Conservation (phyloP, 305 asterid species). For the Fraxinus sp. region DNA sequence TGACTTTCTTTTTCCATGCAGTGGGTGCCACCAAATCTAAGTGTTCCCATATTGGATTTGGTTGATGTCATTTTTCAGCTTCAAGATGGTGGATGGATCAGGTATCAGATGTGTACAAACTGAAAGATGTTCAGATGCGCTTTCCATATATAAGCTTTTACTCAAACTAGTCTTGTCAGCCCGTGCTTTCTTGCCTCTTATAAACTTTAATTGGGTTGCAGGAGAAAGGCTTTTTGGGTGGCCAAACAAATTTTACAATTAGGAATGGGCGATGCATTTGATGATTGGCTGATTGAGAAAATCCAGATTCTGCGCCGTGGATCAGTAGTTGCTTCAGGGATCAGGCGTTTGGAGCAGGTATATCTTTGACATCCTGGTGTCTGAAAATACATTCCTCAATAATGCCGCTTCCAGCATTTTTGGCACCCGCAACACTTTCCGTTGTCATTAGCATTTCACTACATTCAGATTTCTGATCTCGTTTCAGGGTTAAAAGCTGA, state of each 20-base stretch:
- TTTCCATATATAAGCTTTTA: slow-evolving; percentile 7
- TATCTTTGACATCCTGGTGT: slow-evolving; percentile 18
- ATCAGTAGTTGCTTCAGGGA: slow-evolving; percentile 87
- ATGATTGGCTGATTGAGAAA: slow-evolving; percentile 97
- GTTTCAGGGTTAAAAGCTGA: background rate
- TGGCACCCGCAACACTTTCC: background rate
- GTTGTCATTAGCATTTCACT: background rate
- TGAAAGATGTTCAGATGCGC: slow-evolving; percentile 17
- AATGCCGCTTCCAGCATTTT: background rate
- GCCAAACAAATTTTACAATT: slow-evolving; percentile 94
- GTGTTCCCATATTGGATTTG: slow-evolving; percentile 78
- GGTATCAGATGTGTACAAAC: slow-evolving; percentile 43
- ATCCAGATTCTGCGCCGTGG: slow-evolving; percentile 84
- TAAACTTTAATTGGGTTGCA: slow-evolving; percentile 35
- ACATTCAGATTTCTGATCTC: background rate
- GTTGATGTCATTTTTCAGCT: slow-evolving; percentile 91
- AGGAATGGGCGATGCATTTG: slow-evolving; percentile 99
- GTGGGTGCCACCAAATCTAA: slow-evolving; percentile 96
- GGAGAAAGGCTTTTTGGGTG: slow-evolving; percentile 98
- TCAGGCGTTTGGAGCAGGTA: slow-evolving; percentile 87
- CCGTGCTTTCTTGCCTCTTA: slow-evolving; percentile 21
- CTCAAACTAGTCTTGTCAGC: slow-evolving; percentile 15
- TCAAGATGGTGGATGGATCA: slow-evolving; percentile 99
- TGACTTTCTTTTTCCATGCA: slow-evolving; percentile 38
- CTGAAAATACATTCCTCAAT: background rate